These are phyloP conservation scores for Pichia insulana DNA, from an alignment of 805 yeast genomes.

Conservation along the genomic window DNA sequence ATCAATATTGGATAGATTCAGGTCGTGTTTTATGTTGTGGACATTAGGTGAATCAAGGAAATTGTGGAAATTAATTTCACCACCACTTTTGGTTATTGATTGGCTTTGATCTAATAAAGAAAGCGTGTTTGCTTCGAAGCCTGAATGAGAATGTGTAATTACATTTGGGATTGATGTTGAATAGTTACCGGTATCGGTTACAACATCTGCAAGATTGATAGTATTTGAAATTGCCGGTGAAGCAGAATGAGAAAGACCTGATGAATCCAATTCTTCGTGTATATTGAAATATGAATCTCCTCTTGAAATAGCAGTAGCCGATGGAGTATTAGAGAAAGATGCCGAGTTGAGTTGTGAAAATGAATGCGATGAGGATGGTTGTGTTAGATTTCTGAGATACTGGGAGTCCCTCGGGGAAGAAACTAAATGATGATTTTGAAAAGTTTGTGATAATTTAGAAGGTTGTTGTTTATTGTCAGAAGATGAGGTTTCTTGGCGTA, in stretches of 20 bases:
- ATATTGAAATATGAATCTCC: background rate
- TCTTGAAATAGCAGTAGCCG: background rate
- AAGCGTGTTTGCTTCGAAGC: too few species aligned
- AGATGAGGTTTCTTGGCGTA: conserved; percentile 17
- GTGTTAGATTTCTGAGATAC: background rate
- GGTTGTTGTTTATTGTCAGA: conserved; percentile 19
- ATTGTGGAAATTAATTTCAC: conserved; percentile 1
- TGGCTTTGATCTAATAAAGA: background rate
- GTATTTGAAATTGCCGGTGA: conserved; percentile 5
- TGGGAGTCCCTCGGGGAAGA: conserved; percentile 2
- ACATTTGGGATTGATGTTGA: too few species aligned
- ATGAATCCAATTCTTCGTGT: conserved; percentile 12
- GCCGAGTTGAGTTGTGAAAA: background rate
- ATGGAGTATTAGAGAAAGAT: background rate
- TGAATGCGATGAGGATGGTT: conserved; percentile 1
- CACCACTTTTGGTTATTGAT: background rate
- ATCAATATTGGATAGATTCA: conserved; percentile 6
- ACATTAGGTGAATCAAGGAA: conserved; percentile 19
- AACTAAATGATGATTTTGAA: conserved; percentile 10
- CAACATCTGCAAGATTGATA: too few species aligned
- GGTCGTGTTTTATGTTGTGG: conserved; percentile 13
- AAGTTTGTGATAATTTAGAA: conserved; percentile 24
- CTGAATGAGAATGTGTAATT: too few species aligned
- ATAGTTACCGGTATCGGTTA: too few species aligned
- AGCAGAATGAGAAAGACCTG: conserved; percentile 9